Evolutionary conservation across 83 land plant species (phyloP).

Genomic region (Isoetes engelmannii): DNA sequence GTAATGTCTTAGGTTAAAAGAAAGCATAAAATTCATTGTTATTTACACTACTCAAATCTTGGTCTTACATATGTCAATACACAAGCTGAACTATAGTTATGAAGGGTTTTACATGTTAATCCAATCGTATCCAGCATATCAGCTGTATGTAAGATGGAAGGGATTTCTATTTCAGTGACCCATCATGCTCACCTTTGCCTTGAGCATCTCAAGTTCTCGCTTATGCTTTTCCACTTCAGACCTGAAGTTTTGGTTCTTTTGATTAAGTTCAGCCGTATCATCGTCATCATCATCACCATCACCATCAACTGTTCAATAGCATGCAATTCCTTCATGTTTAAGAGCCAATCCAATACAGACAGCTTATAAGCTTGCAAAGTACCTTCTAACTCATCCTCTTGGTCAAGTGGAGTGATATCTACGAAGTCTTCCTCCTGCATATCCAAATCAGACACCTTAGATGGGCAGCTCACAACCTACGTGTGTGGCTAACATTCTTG

Average conservation of each 20-base stretch:
- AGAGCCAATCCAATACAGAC: not conserved
- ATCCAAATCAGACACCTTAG: not conserved
- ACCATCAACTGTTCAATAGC: not conserved
- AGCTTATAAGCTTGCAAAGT: not conserved
- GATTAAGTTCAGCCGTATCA: slow-evolving; percentile 18
- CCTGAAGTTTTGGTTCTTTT: slow-evolving; percentile 40
- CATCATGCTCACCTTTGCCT: slow-evolving; percentile 41
- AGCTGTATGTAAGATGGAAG: too few relatives aligned
- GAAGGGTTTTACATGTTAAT: too few relatives aligned
- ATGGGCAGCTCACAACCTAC: not conserved
- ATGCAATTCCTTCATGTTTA: not conserved
- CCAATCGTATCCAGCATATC: too few relatives aligned
- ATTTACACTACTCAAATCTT: too few relatives aligned
- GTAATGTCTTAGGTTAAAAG: too few relatives aligned
- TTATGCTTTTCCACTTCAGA: slow-evolving; percentile 50
- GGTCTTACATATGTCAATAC: too few relatives aligned
- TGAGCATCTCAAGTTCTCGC: slow-evolving; percentile 44
- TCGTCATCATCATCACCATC: slow-evolving; percentile 28
- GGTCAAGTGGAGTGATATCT: not conserved
- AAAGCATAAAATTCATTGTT: too few relatives aligned
- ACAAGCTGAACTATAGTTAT: too few relatives aligned
- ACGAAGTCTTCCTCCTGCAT: not conserved
- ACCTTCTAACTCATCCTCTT: not conserved
- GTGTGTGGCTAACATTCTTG: too few relatives aligned
- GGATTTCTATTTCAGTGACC: too few relatives aligned